Evolutionary conservation across 2,329 filamentous ascomycete genomes (phyloP).

Genomic region (Xylariaceae sp.): DNA sequence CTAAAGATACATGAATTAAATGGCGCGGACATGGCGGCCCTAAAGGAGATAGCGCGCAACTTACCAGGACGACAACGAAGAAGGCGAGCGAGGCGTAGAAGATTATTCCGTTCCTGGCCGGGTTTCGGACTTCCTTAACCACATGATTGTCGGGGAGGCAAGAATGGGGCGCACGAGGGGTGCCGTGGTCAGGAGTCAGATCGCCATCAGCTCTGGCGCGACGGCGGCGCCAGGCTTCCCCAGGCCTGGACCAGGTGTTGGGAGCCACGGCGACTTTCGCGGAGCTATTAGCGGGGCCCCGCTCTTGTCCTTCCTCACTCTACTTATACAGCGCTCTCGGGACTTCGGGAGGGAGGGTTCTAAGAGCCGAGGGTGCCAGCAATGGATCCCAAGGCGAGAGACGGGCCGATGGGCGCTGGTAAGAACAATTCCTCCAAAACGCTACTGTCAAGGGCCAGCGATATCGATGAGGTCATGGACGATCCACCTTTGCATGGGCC

Average conservation of each 20-base stretch:
- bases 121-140: constrained; percentile 11
- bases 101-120: constrained; percentile 14
- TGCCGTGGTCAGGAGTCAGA: constrained; percentile 11
- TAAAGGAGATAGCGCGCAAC: constrained; percentile 4
- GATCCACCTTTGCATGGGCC: constrained; percentile 18
- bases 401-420: constrained; percentile 14
- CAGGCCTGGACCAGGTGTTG: constrained; percentile 20
- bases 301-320: constrained; percentile 9
- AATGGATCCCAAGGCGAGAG: constrained; percentile 9
- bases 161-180: constrained; percentile 5
- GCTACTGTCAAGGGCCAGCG: not conserved
- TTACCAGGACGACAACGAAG: constrained; percentile 28
- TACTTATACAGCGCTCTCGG: constrained; percentile 4
- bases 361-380: constrained; percentile 14
- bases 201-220: constrained; percentile 28
- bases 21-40: constrained; percentile 4
- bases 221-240: constrained; percentile 29
- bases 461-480: constrained; percentile 25
- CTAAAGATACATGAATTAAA: constrained; percentile 8
- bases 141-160: constrained; percentile 9
- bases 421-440: not conserved
- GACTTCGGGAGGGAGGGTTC: constrained; percentile 6
- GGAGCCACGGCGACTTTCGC: constrained; percentile 31
- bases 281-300: constrained; percentile 31
- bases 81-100: constrained; percentile 22